phyloP scores from a whole-genome alignment of 192 early-diverging fungal species.

The Pilaira anomala region DNA sequence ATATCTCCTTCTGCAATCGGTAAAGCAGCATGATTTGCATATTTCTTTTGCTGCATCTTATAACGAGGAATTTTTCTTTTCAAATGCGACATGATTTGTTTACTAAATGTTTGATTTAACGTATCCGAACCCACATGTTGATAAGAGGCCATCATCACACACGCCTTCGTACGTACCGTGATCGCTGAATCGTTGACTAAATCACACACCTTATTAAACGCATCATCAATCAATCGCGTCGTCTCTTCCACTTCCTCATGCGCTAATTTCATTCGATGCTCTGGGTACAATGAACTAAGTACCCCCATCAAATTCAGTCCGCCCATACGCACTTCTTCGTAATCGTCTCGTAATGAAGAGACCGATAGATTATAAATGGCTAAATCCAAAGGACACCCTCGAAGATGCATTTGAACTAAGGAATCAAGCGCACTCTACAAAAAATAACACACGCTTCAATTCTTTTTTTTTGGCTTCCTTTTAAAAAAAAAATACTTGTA shows the following conservation, averaged over 20 bases:
- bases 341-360: constrained; percentile 64
- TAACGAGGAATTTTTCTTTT: constrained; percentile 34
- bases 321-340: constrained; percentile 67
- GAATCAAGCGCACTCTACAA: constrained; percentile 46
- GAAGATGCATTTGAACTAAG: constrained; percentile 44
- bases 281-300: constrained; percentile 32
- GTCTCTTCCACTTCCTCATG: constrained; percentile 29
- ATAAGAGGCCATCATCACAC: constrained; percentile 64
- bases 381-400: constrained; percentile 46
- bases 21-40: background rate
- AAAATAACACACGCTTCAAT: background rate
- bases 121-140: constrained; percentile 54
- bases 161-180: constrained; percentile 70
- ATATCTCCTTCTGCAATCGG: constrained; percentile 57
- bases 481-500: too few relatives aligned
- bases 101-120: constrained; percentile 73
- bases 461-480: background rate
- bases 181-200: constrained; percentile 75
- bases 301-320: constrained; percentile 63
- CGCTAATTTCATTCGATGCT: constrained; percentile 25
- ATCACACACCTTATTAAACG: constrained; percentile 80
- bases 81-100: constrained; percentile 73
- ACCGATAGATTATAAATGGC: constrained; percentile 62
- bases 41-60: constrained; percentile 25
- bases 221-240: constrained; percentile 53